phyloP scores from a whole-genome alignment of 257 asterid genomes.

The Solanum clarkiae region DNA sequence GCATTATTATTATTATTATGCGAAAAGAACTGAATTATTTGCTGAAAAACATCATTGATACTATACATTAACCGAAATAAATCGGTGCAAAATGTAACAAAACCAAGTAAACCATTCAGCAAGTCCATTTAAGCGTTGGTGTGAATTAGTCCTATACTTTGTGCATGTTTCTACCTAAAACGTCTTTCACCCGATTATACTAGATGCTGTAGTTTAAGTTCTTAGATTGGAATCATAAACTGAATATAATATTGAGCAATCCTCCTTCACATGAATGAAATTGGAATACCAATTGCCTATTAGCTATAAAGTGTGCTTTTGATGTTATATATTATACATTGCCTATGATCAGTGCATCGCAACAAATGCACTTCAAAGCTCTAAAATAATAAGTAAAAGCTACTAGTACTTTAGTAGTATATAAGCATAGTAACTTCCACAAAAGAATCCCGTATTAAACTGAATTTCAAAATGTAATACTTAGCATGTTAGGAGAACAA shows the following conservation, averaged over 20 bases:
- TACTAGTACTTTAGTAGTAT: background rate
- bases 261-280: background rate
- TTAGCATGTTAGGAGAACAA: background rate
- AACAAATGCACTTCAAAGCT: background rate
- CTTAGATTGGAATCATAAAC: background rate
- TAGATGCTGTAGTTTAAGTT: background rate
- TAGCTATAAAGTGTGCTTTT: background rate
- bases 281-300: background rate
- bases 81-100: background rate
- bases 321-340: background rate
- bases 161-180: background rate
- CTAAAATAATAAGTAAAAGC: background rate
- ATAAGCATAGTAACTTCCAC: background rate
- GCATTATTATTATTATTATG: background rate
- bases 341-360: background rate
- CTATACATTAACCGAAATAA: background rate
- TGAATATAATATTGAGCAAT: background rate
- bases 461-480: background rate
- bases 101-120: background rate
- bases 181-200: background rate
- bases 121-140: background rate
- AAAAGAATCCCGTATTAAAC: background rate
- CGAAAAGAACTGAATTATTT: background rate
- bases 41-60: background rate
- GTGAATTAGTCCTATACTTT: background rate